A percentile compares a stretch with the other conserved stretches of the same genome.
Evolutionary conservation across 2,329 filamentous ascomycete species (phyloP).

Genomic region (Didymella arachidicola): DNA sequence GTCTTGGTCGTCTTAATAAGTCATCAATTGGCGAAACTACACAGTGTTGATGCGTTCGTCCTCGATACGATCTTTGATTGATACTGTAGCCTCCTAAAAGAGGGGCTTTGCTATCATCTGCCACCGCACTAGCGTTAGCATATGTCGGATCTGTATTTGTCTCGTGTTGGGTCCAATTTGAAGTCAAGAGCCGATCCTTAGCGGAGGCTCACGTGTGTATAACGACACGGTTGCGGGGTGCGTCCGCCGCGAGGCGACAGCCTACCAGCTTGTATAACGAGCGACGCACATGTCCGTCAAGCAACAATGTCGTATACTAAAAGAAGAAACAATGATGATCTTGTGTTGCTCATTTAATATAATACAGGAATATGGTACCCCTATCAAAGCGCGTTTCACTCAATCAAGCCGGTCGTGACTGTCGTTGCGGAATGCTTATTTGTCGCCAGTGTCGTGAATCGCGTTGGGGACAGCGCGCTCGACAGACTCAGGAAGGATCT

Average conservation of each 20-base stretch:
- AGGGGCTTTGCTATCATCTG: background rate
- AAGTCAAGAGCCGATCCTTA: background rate
- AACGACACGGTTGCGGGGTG: background rate
- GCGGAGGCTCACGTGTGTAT: background rate
- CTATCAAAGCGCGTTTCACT: constrained; percentile 12
- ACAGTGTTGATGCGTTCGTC: background rate
- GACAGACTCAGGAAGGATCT: constrained; percentile 55
- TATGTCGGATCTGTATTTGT: background rate
- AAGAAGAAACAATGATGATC: background rate
- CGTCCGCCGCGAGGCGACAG: background rate
- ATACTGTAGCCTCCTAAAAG: background rate
- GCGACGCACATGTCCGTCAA: background rate
- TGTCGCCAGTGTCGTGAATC: constrained; percentile 54
- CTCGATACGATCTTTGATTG: background rate
- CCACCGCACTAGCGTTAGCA: background rate
- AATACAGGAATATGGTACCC: constrained; percentile 4
- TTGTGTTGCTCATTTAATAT: background rate
- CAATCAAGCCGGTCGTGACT: background rate
- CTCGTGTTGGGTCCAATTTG: too few relatives aligned
- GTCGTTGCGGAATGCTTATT: constrained; percentile 15
- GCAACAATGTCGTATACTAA: background rate
- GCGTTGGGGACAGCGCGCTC: constrained; percentile 55
- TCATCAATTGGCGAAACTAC: background rate
- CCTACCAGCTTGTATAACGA: background rate
- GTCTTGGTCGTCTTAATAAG: background rate